Evolutionary conservation across 176 grass and related monocot genomes (phyloP), one percentile per base, ranked within the genome.

Genomic region (Avena sativa): DNA sequence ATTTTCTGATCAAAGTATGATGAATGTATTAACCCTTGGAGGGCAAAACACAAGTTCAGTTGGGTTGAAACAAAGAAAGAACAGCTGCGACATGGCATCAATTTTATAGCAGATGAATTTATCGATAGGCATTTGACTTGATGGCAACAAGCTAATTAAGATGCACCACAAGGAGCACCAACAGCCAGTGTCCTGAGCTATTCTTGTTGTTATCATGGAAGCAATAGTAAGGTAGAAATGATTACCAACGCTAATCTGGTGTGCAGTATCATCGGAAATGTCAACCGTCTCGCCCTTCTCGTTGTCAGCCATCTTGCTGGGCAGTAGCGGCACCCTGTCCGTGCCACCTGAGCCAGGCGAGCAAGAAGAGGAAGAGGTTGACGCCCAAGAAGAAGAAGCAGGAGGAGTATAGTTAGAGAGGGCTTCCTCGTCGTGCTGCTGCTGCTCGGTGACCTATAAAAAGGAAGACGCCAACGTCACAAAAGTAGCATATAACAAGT

Each of bases 191-290:
- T 20, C 23, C 51, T 20, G 30, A 52, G 48, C 13, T 76, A 53
- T 76, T 48, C 12, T 53, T 56, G 50, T 53, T 77, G 50, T 77
- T 56, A 77, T 12, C 74, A 56, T 10, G 74, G 25, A 77, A 34
- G 0, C 8, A 50, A 64, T 19, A 51, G 44, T 38, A 2, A 34
- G 44, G 12, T 64, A 28, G 12, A 26, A 51, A 59, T 23, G 10
- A 28, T 81, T 91, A 91, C 90, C 90, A 5, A 88, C 44, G 78
- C 90, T 88, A 64, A 91, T 91, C 86, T 91, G 90, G 78, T 91
- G 90, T 0, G 86, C 90, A 0, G 90, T 91, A 23, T 91, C 90
- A 1, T 88, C 90, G 1, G 90, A 88, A 83, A 76, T 19, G 17
- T 71, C 12, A 7, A 85, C 8, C 36, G 10, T 81, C 4, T 85